Conservation (phyloP, 2,329 filamentous ascomycete genomes). For the Huntiella abstrusa region DNA sequence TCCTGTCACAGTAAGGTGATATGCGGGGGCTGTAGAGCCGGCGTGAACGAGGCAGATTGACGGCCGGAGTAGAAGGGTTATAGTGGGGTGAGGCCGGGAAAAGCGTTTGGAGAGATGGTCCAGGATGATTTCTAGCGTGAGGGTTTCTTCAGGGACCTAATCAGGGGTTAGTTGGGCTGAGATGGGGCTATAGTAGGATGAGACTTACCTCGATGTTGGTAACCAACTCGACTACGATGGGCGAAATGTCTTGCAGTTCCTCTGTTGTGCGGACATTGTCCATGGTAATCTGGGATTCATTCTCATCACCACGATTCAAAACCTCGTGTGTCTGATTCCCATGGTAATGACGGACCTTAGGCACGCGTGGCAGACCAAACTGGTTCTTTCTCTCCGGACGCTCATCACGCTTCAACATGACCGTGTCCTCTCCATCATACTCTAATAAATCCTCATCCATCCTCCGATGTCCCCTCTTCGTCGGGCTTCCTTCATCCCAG, state of each 20-base stretch:
- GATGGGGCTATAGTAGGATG: too few relatives aligned
- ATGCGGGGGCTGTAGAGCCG: slow-evolving; percentile 60
- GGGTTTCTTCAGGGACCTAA: slow-evolving; percentile 57
- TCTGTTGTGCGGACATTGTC: neutral
- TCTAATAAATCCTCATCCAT: too few relatives aligned
- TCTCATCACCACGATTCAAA: neutral
- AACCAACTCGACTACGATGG: slow-evolving; percentile 4
- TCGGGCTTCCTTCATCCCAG: neutral
- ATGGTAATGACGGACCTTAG: neutral
- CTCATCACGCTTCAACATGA: neutral
- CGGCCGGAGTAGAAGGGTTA: slow-evolving; percentile 61
- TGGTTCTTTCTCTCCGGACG: neutral
- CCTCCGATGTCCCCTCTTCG: neutral
- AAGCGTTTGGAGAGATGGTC: slow-evolving; percentile 57
- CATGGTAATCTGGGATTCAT: neutral
- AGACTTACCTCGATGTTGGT: slow-evolving; percentile 6
- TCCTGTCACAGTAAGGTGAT: slow-evolving; percentile 55
- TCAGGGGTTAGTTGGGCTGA: neutral
- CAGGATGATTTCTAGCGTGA: slow-evolving; percentile 54
- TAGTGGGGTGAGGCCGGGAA: slow-evolving; percentile 50
- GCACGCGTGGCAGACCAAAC: neutral
- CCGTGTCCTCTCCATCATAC: neutral
- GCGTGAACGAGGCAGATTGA: slow-evolving; percentile 57
- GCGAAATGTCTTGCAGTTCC: neutral
- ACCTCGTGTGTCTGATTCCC: neutral